Evolutionary conservation across 1,284 basidiomycete species (phyloP).

Genomic region (Papiliotrema terrestris): DNA sequence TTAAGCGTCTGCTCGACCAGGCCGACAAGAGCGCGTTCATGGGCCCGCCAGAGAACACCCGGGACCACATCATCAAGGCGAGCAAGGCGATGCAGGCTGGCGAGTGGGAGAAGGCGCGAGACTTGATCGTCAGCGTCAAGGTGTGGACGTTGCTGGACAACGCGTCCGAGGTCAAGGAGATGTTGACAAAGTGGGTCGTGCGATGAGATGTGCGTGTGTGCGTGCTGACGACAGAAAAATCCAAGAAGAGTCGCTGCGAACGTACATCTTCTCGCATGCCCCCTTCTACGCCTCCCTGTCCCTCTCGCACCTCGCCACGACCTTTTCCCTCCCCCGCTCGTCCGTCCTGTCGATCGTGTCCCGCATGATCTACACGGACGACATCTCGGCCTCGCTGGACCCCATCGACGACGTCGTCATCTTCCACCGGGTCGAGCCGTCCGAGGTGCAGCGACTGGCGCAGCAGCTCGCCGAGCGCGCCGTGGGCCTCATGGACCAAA

Average conservation of each 20-base stretch:
- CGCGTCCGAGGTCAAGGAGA: slow-evolving; percentile 80
- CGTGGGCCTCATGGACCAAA: slow-evolving; percentile 83
- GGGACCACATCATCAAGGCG: slow-evolving; percentile 99
- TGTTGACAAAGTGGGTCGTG: slow-evolving; percentile 75
- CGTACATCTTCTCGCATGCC: slow-evolving; percentile 98
- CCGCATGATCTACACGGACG: slow-evolving; percentile 99
- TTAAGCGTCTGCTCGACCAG: slow-evolving; percentile 92
- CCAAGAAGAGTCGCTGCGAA: slow-evolving; percentile 94
- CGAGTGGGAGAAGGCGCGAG: slow-evolving; percentile 93
- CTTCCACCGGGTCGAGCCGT: slow-evolving; percentile 84
- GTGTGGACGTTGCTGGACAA: slow-evolving; percentile 97
- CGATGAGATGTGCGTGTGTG: neutral
- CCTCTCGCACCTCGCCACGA: slow-evolving; percentile 76
- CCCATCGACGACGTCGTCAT: slow-evolving; percentile 80
- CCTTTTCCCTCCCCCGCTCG: slow-evolving; percentile 76
- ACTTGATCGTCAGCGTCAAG: slow-evolving; percentile 92
- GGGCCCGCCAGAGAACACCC: slow-evolving; percentile 95
- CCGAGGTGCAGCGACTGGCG: slow-evolving; percentile 84
- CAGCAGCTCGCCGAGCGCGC: slow-evolving; percentile 86
- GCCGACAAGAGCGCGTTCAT: slow-evolving; percentile 97
- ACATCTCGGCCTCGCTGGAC: slow-evolving; percentile 89
- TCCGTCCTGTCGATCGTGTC: slow-evolving; percentile 88
- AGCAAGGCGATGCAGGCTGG: slow-evolving; percentile 94
- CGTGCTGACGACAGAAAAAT: slow-evolving; percentile 64
- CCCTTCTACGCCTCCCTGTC: slow-evolving; percentile 91